Evolutionary conservation across 306 rosid species (phyloP).

Genomic region (Quercus berberidifolia): DNA sequence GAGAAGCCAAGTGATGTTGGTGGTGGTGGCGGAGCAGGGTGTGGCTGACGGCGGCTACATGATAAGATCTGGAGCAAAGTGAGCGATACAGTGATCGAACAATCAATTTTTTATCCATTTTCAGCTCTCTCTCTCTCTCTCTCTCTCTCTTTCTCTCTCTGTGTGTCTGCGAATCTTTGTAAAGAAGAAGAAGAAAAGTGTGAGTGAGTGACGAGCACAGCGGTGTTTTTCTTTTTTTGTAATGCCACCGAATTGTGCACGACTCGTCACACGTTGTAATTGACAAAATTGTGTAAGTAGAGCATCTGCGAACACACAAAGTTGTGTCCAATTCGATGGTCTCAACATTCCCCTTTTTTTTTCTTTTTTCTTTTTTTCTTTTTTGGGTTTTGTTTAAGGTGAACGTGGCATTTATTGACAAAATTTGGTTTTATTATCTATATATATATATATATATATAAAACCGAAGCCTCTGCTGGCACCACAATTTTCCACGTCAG

Average conservation of each 20-base stretch:
- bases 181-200: neutral
- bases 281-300: too few relatives aligned
- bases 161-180: neutral
- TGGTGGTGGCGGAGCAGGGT: constrained; percentile 8
- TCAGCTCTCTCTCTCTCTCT: neutral
- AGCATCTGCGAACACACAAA: too few relatives aligned
- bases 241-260: too few relatives aligned
- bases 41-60: constrained; percentile 25
- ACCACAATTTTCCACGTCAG: too few relatives aligned
- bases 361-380: too few relatives aligned
- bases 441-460: too few relatives aligned
- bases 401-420: neutral
- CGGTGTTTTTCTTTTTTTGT: neutral
- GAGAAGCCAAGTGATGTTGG: constrained; percentile 21
- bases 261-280: too few relatives aligned
- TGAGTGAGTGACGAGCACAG: neutral
- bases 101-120: constrained; percentile 55
- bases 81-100: constrained; percentile 66
- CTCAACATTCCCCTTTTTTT: too few relatives aligned
- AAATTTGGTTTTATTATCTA: neutral
- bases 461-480: too few relatives aligned
- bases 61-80: constrained; percentile 53
- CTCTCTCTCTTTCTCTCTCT: constrained; percentile 1
- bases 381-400: neutral
- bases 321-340: too few relatives aligned